A percentile compares a stretch with the other conserved stretches of the same genome.
Conservation (phyloP, 2,329 filamentous ascomycete genomes). For the Pseudocercospora macadamiae region DNA sequence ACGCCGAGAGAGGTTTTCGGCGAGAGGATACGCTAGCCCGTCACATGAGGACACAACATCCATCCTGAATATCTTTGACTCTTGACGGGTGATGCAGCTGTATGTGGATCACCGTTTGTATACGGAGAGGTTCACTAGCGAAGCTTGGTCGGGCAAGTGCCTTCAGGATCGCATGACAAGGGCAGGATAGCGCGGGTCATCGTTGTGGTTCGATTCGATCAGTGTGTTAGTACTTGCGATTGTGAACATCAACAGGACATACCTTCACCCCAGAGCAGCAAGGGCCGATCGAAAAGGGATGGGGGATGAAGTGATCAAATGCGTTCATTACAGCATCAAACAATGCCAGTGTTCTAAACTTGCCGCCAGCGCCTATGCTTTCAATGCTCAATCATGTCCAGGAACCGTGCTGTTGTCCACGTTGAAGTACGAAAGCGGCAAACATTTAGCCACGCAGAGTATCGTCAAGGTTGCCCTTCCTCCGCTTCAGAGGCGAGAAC, state of each 20-base stretch:
- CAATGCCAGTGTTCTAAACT: background rate
- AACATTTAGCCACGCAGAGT: slow-evolving; percentile 33
- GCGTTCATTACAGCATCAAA: background rate
- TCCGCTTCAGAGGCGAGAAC: slow-evolving; percentile 43
- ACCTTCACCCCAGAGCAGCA: too few relatives aligned
- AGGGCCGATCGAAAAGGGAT: background rate
- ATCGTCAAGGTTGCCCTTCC: slow-evolving; percentile 38
- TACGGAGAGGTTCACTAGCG: too few relatives aligned
- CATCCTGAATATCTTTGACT: too few relatives aligned
- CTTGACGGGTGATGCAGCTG: too few relatives aligned
- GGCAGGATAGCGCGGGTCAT: too few relatives aligned
- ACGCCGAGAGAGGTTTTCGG: background rate
- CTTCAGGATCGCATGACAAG: too few relatives aligned
- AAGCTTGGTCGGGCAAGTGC: too few relatives aligned
- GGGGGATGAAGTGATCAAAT: background rate
- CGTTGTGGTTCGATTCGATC: too few relatives aligned
- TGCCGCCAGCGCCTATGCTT: background rate
- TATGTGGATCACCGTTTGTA: too few relatives aligned
- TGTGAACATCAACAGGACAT: too few relatives aligned
- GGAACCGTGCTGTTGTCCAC: slow-evolving; percentile 16
- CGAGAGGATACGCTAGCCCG: background rate
- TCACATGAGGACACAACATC: background rate
- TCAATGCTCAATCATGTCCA: background rate
- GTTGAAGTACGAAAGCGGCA: background rate
- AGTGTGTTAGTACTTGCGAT: too few relatives aligned